Percentiles rank a stretch among this genome's conserved stretches.
These are phyloP conservation scores for Penicillium occitanis DNA, from an alignment of 2,329 filamentous ascomycete species.

Conservation along the genomic window DNA sequence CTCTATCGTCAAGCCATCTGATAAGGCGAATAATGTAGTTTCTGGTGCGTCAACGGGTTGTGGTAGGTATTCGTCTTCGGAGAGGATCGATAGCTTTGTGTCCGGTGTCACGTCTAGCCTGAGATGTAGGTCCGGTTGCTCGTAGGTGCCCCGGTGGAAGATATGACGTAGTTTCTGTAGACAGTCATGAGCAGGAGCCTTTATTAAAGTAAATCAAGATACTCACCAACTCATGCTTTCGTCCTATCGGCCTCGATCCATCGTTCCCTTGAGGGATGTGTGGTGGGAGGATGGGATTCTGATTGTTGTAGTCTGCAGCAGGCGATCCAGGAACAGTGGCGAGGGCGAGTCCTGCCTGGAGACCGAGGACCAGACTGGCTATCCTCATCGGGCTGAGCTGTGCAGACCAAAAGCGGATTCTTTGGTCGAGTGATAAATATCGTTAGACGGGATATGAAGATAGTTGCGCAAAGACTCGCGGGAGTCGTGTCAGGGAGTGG, in stretches of 20 bases:
- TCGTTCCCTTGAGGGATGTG: constrained; percentile 32
- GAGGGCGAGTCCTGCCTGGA: constrained; percentile 18
- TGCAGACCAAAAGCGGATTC: background rate
- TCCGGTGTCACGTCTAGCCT: constrained; percentile 68
- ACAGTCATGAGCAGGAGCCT: constrained; percentile 10
- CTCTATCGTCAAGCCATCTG: constrained; percentile 69
- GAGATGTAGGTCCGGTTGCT: constrained; percentile 73
- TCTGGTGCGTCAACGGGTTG: constrained; percentile 51
- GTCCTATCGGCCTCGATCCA: constrained; percentile 17
- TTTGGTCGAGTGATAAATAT: background rate
- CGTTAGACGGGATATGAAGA: background rate
- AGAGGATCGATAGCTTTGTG: constrained; percentile 51
- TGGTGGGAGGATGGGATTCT: constrained; percentile 36
- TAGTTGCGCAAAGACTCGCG: constrained; percentile 12
- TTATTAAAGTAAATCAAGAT: constrained; percentile 14
- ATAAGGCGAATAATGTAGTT: constrained; percentile 57
- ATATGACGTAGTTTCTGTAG: constrained; percentile 70
- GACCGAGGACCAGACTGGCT: constrained; percentile 6
- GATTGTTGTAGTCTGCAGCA: constrained; percentile 16
- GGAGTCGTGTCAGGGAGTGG: constrained; percentile 14
- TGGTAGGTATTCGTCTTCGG: constrained; percentile 42
- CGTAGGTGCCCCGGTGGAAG: constrained; percentile 84
- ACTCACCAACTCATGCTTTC: constrained; percentile 40
- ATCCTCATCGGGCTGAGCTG: constrained; percentile 8
- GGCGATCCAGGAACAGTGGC: constrained; percentile 17